Evolutionary conservation across 768 basidiomycete genomes (phyloP), one percentile per base, ranked within the genome.

Genomic region (Favolaschia claudopus): DNA sequence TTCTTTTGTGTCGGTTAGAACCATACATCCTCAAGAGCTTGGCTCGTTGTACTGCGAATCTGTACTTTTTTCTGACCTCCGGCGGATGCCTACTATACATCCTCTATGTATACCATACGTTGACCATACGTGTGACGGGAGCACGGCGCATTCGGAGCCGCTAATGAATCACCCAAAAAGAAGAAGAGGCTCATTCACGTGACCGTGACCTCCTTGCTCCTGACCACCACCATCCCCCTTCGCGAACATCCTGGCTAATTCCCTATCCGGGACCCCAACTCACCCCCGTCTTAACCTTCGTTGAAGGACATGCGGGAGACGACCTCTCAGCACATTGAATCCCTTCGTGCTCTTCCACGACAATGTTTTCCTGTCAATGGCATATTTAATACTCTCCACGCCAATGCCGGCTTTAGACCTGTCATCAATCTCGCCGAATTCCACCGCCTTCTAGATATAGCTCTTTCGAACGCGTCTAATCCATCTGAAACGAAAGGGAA

Each of bases 371-470:
- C 24, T 31, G 24, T 4, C 2, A 0, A 5, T 15, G 33, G 31
- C 24, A 31, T 33, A 22, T 17, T 20, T 13, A 12, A 12, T 5
- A 29, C n/a, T 9, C 59, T 39, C 15, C 43, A 28, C 34, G 47
- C 32, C 33, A 27, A 55, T 13, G 40, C 28, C 15, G 33, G 25
- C 7, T 71, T 69, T 42, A 65, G 69, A 43, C 72, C 72, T 17
- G 54, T 59, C 17, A 52, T 75, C 44, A 71, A 73, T 36, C 29
- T 75, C 12, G 56, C 58, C n/a, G 59, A 57, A 5, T 58, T 75
- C 13, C 38, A 57, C 32, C 43, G 60, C 24, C 43, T 73, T 7
- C 64, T 75, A 19, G 60, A 70, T 50, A 33, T 55, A 3, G 53
- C 58, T 25, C 60, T 66, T 29, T 59, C 60, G 28, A 66, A 69